A percentile compares a stretch with the other conserved stretches of the same genome.
Conservation (phyloP, 441 rosid species). For the Euphorbia corollata region DNA sequence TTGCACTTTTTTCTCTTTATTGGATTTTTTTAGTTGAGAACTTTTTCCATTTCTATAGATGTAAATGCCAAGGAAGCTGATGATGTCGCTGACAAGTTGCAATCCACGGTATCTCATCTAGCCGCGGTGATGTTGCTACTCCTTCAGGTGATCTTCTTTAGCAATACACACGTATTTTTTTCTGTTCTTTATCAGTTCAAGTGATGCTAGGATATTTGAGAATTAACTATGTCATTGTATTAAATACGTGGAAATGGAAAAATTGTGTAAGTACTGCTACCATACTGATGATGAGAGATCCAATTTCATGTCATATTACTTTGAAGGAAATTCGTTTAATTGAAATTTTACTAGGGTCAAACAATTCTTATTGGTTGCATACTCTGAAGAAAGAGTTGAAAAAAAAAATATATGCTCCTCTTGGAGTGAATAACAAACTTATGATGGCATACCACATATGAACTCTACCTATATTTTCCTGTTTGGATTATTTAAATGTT, state of each 20-base stretch:
- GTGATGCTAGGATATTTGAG: neutral
- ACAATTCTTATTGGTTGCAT: neutral
- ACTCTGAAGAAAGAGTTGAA: neutral
- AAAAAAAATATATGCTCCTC: neutral
- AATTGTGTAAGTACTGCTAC: neutral
- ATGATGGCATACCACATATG: neutral
- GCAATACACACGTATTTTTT: neutral
- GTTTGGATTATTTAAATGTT: neutral
- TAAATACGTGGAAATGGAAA: neutral
- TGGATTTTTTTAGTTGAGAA: neutral
- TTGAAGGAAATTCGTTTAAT: neutral
- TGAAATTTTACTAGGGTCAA: neutral
- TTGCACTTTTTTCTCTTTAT: neutral
- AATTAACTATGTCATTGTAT: neutral
- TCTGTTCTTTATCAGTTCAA: neutral
- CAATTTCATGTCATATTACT: neutral
- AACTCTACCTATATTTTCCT: neutral
- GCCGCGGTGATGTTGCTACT: slow-evolving; percentile 25
- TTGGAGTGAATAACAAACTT: neutral
- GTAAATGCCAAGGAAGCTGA: slow-evolving; percentile 38
- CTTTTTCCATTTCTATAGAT: slow-evolving; percentile 22
- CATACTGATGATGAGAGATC: too few relatives aligned
- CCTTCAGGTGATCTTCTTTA: slow-evolving; percentile 19
- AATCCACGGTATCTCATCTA: slow-evolving; percentile 47
- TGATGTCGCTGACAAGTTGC: slow-evolving; percentile 37